phyloP scores from a whole-genome alignment of 1,284 basidiomycete genomes.

The Pseudozyma flocculosa region DNA sequence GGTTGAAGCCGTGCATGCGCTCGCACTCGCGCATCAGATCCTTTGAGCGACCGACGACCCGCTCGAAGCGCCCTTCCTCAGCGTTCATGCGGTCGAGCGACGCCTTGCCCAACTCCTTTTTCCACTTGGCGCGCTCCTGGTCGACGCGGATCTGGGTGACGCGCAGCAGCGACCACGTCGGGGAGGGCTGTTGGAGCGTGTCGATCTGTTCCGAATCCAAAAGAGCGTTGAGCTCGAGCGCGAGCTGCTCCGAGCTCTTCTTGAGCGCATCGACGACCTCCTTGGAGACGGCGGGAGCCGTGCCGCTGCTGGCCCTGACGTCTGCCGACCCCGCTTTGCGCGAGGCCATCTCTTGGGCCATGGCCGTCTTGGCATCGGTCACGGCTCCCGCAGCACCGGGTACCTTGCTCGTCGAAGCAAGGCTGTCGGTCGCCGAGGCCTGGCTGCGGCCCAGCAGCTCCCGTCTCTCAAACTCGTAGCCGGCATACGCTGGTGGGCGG shows the following conservation, averaged over 20 bases:
- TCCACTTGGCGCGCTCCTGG: conserved; percentile 40
- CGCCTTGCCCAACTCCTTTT: conserved; percentile 35
- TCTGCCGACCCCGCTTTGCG: neutral
- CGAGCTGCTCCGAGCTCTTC: conserved; percentile 12
- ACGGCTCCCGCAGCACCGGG: conserved; percentile 11
- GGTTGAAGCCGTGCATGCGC: conserved; percentile 39
- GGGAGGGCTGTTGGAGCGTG: conserved; percentile 44
- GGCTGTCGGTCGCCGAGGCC: conserved; percentile 6
- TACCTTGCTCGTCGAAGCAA: conserved; percentile 3
- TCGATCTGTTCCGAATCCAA: conserved; percentile 39
- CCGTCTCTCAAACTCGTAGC: conserved; percentile 36
- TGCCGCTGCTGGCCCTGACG: neutral
- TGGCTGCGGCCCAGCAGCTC: conserved; percentile 19
- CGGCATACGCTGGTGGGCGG: conserved; percentile 31
- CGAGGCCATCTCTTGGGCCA: neutral
- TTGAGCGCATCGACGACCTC: conserved; percentile 18
- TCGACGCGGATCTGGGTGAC: conserved; percentile 46
- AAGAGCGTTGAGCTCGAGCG: conserved; percentile 14
- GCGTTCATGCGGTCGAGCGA: conserved; percentile 14
- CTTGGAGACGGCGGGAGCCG: conserved; percentile 5
- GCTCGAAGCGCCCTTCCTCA: conserved; percentile 22
- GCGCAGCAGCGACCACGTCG: conserved; percentile 40
- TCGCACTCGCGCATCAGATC: conserved; percentile 46
- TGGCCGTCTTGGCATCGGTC: neutral
- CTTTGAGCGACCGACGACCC: conserved; percentile 31